These are phyloP conservation scores for sunflower (Helianthus annuus) DNA, from an alignment of 129 eudicot genomes.

Conservation along the genomic window HanXRQr2.0-SUNRISE NC_035446.2:154177307-154177806, in stretches of 20 bases:
- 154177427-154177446: no score
- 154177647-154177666: constrained; percentile 17
- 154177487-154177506: no score
- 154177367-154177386: no score
- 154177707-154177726: background rate
- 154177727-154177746: background rate
- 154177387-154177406: no score
- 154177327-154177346: no score
- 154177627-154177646: constrained; percentile 19
- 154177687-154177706: constrained; percentile 13
- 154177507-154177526: background rate
- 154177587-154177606: constrained; percentile 5
- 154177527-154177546: no score
- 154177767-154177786: background rate
- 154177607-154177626: constrained; percentile 16
- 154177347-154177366: no score
- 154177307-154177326: no score
- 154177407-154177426: no score
- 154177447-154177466: no score
- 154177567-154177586: constrained; percentile 6
- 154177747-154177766: background rate
- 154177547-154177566: no score
- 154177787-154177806: background rate
- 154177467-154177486: no score
- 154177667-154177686: constrained; percentile 31